A percentile compares a stretch with the other conserved stretches of the same genome.
Evolutionary conservation across 1,284 basidiomycete genomes (phyloP).

Genomic region (Paramarasmius palmivorus): DNA sequence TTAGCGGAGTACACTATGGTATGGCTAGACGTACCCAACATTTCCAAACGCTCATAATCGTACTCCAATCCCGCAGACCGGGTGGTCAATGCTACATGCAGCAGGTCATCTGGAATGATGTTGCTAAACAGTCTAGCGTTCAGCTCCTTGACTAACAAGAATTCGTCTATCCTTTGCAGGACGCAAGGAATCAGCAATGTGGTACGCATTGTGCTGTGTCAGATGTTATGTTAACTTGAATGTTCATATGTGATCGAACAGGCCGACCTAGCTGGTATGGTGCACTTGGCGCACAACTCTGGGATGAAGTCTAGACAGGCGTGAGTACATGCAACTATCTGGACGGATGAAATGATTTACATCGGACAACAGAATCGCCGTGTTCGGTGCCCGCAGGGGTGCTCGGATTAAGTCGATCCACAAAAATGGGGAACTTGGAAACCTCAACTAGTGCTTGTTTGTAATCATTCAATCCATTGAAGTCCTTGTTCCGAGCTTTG

Average conservation of each 20-base stretch:
- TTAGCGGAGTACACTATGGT: conserved; percentile 6
- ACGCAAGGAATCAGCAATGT: conserved; percentile 72
- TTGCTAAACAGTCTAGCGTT: conserved; percentile 69
- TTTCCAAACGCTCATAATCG: conserved; percentile 80
- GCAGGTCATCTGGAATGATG: conserved; percentile 54
- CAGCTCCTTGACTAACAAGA: conserved; percentile 73
- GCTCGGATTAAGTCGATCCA: conserved; percentile 58
- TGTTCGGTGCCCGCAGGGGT: conserved; percentile 18
- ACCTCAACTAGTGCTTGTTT: conserved; percentile 76
- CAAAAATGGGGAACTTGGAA: conserved; percentile 42
- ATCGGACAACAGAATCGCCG: background rate
- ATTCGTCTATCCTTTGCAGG: conserved; percentile 65
- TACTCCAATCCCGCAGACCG: conserved; percentile 65
- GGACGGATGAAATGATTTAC: background rate
- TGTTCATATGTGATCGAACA: background rate
- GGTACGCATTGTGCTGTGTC: conserved; percentile 60
- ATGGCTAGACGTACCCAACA: conserved; percentile 58
- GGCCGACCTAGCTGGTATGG: conserved; percentile 69
- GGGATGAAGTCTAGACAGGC: conserved; percentile 65
- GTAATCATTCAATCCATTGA: conserved; percentile 59
- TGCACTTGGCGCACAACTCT: conserved; percentile 71
- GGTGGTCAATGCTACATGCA: conserved; percentile 67
- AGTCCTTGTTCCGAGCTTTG: conserved; percentile 56
- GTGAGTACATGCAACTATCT: background rate
- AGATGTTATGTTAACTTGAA: conserved; percentile 13